Percentiles rank a stretch among this genome's conserved stretches.
phyloP scores from a whole-genome alignment of 495 filamentous ascomycete species.

The Penicillium riverlandense region DNA sequence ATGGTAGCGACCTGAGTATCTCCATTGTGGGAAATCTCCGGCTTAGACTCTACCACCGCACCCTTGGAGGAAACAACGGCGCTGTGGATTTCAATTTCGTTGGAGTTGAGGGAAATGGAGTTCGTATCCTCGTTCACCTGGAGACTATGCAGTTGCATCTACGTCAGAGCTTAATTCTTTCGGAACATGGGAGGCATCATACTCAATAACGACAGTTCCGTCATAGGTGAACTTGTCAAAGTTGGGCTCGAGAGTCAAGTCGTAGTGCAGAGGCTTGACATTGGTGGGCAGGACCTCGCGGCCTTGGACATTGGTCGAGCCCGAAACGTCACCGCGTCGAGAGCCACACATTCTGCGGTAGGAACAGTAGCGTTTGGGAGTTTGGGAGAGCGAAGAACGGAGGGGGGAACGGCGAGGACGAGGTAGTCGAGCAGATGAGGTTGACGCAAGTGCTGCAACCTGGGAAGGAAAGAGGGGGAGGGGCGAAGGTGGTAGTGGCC shows the following conservation, averaged over 20 bases:
- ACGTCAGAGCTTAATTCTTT: not conserved
- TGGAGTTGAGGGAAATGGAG: constrained; percentile 79
- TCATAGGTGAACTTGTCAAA: constrained; percentile 57
- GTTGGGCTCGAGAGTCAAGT: constrained; percentile 60
- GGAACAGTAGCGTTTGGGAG: constrained; percentile 39
- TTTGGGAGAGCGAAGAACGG: constrained; percentile 26
- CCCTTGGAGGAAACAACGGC: constrained; percentile 51
- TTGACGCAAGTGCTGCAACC: not conserved
- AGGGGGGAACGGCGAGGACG: constrained; percentile 10
- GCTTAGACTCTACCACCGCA: constrained; percentile 42
- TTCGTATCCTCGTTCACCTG: constrained; percentile 79
- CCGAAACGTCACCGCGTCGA: constrained; percentile 32
- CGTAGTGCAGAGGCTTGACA: constrained; percentile 60
- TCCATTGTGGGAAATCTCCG: constrained; percentile 47
- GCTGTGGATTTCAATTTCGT: constrained; percentile 77
- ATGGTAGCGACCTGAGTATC: constrained; percentile 54
- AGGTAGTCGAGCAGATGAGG: constrained; percentile 11
- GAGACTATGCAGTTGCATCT: constrained; percentile 38
- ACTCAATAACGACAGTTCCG: constrained; percentile 59
- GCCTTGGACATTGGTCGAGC: constrained; percentile 47
- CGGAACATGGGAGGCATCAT: constrained; percentile 13
- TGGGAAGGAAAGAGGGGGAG: constrained; percentile 24
- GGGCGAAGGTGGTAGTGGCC: constrained; percentile 9
- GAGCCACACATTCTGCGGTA: constrained; percentile 45
- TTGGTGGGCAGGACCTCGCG: constrained; percentile 62